Evolutionary conservation across 768 basidiomycete species (phyloP).

Genomic region (Leccinum rimulosum): DNA sequence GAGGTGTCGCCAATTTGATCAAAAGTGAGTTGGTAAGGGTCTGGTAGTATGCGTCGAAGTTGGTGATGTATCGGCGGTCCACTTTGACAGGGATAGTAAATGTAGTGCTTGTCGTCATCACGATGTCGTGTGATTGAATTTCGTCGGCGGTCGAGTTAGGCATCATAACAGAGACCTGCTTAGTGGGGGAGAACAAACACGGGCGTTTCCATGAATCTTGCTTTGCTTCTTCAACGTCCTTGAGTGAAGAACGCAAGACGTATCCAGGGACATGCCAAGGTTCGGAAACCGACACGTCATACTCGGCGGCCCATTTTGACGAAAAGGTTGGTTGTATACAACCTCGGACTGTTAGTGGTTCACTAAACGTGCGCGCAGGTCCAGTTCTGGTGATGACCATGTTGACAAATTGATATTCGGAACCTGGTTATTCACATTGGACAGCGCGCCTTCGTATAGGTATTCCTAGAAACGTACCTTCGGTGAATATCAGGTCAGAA

Average conservation of each 20-base stretch:
- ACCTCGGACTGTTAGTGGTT: not conserved
- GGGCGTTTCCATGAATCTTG: no score
- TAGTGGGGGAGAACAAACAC: not conserved
- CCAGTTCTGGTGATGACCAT: not conserved
- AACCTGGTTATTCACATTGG: not conserved
- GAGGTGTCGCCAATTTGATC: not conserved
- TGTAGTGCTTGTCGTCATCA: not conserved
- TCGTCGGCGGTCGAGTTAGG: not conserved
- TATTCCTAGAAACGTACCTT: not conserved
- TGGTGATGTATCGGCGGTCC: not conserved
- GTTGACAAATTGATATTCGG: not conserved
- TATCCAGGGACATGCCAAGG: not conserved
- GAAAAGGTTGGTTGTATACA: not conserved
- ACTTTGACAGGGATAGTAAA: not conserved
- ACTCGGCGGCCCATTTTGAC: not conserved
- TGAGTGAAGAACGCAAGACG: not conserved
- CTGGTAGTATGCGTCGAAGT: slow-evolving; percentile 8
- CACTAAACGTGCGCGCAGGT: not conserved
- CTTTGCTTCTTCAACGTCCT: not conserved
- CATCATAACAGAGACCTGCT: not conserved
- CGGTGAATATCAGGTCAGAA: not conserved
- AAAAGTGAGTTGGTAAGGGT: not conserved
- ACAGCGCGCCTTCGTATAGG: not conserved
- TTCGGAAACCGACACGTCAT: not conserved
- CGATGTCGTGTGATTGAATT: not conserved